These are phyloP conservation scores for Trichoderma semiorbis DNA, from an alignment of 2,329 filamentous ascomycete species.

Conservation along the genomic window DNA sequence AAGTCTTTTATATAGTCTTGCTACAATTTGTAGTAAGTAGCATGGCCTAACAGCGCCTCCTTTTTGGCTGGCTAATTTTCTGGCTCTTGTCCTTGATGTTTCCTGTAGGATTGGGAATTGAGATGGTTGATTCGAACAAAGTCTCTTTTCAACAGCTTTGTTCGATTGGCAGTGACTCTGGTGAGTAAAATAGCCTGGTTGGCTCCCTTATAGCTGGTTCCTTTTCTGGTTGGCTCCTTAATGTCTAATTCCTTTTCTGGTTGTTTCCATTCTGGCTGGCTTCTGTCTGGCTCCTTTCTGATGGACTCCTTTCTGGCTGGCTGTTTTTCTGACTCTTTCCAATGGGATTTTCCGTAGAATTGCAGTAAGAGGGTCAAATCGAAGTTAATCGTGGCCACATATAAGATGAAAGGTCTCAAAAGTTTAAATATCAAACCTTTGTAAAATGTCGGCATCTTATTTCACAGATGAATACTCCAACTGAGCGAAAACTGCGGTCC, in stretches of 20 bases:
- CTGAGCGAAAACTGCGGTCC: not conserved
- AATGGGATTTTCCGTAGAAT: not conserved
- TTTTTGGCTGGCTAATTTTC: not conserved
- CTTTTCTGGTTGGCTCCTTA: too few relatives aligned
- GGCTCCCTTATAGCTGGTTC: too few relatives aligned
- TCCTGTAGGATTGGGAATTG: not conserved
- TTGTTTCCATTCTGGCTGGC: too few relatives aligned
- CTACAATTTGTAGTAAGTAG: not conserved
- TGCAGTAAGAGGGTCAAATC: not conserved
- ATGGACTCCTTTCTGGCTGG: too few relatives aligned
- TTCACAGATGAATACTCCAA: not conserved
- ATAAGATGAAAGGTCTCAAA: not conserved
- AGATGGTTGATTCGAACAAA: accelerated
- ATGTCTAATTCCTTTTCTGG: too few relatives aligned
- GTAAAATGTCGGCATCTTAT: not conserved
- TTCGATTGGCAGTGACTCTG: not conserved
- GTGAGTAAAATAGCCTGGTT: not conserved
- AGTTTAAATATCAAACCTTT: not conserved
- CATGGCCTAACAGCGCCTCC: not conserved
- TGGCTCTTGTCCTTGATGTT: not conserved
- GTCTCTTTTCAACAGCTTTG: not conserved
- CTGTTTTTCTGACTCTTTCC: not conserved
- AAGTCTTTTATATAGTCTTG: not conserved
- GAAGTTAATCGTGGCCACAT: not conserved
- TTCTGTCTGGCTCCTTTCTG: too few relatives aligned